phyloP scores from a whole-genome alignment of 2,329 filamentous ascomycete species.

The Dactylellina sp. region DNA sequence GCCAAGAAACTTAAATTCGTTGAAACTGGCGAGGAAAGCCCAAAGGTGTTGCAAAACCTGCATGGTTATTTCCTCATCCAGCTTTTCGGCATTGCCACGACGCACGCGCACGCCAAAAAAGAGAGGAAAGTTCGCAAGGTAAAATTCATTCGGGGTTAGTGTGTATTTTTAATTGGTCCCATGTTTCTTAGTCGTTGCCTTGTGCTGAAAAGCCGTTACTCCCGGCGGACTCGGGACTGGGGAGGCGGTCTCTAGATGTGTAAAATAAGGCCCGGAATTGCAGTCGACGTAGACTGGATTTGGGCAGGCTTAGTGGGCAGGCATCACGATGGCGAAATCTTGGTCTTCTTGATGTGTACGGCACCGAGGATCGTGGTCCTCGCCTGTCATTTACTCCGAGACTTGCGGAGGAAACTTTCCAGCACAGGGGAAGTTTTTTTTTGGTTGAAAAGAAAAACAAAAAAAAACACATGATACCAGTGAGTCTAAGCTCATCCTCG shows the following conservation, averaged over 20 bases:
- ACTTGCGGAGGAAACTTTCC: slow-evolving; percentile 27
- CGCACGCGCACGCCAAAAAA: slow-evolving; percentile 50
- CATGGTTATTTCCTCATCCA: slow-evolving; percentile 30
- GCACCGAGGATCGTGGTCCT: not conserved
- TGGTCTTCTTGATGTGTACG: not conserved
- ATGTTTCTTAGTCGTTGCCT: not conserved
- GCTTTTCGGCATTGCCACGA: slow-evolving; percentile 29
- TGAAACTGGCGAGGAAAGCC: slow-evolving; percentile 20
- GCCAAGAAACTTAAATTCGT: slow-evolving; percentile 30
- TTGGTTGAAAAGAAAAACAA: too few species aligned
- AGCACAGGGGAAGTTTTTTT: slow-evolving; percentile 1
- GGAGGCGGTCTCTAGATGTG: too few species aligned
- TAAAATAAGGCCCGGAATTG: too few species aligned
- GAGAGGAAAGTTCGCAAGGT: slow-evolving; percentile 7
- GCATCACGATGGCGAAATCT: slow-evolving; percentile 23
- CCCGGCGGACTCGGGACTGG: too few species aligned
- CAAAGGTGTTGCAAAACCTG: slow-evolving; percentile 32
- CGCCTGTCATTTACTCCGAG: slow-evolving; percentile 26
- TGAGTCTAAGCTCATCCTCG: slow-evolving; percentile 20
- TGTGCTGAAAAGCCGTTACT: too few species aligned
- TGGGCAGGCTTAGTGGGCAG: not conserved
- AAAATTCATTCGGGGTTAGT: slow-evolving; percentile 18
- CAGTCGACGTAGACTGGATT: too few species aligned
- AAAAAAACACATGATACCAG: slow-evolving; percentile 16
- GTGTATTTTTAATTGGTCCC: not conserved